These are phyloP conservation scores for Bryoglossum gracile DNA, from an alignment of 495 filamentous ascomycete species.

Conservation along the genomic window DNA sequence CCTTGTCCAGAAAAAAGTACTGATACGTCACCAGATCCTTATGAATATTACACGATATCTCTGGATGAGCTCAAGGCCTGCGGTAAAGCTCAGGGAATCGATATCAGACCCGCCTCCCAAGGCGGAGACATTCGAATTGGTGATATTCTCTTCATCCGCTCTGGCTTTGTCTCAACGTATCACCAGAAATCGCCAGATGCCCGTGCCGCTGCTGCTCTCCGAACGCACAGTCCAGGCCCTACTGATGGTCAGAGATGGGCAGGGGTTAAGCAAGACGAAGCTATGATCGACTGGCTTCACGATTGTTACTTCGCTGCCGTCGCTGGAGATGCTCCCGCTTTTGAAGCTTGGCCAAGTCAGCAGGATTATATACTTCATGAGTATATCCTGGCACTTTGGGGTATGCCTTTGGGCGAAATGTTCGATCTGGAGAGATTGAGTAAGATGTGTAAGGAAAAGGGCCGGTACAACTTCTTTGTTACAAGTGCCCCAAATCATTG, in stretches of 20 bases:
- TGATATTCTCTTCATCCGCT: slow-evolving; percentile 59
- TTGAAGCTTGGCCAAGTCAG: slow-evolving; percentile 39
- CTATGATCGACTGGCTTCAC: slow-evolving; percentile 53
- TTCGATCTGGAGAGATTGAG: slow-evolving; percentile 46
- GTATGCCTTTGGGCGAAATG: slow-evolving; percentile 49
- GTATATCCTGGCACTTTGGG: slow-evolving; percentile 46
- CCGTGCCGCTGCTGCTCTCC: slow-evolving; percentile 32
- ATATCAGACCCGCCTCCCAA: slow-evolving; percentile 39
- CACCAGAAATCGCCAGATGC: slow-evolving; percentile 32
- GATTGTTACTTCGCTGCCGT: slow-evolving; percentile 52
- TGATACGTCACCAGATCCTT: slow-evolving; percentile 45
- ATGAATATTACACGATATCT: slow-evolving; percentile 46
- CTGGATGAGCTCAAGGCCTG: slow-evolving; percentile 44
- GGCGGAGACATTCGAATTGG: slow-evolving; percentile 52
- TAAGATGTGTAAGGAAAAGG: slow-evolving; percentile 8
- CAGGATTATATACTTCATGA: slow-evolving; percentile 37
- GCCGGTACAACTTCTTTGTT: slow-evolving; percentile 16
- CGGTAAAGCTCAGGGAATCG: slow-evolving; percentile 41
- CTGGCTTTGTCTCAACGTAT: slow-evolving; percentile 52
- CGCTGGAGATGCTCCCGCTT: slow-evolving; percentile 39
- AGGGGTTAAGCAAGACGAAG: slow-evolving; percentile 50
- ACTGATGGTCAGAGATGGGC: slow-evolving; percentile 41
- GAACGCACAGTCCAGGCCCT: slow-evolving; percentile 32
- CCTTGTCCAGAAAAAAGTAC: no score
- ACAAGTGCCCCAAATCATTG: slow-evolving; percentile 13